Base-by-base conservation (phyloP, 2,329 filamentous ascomycete species). In the Meredithiella fracta region DNA sequence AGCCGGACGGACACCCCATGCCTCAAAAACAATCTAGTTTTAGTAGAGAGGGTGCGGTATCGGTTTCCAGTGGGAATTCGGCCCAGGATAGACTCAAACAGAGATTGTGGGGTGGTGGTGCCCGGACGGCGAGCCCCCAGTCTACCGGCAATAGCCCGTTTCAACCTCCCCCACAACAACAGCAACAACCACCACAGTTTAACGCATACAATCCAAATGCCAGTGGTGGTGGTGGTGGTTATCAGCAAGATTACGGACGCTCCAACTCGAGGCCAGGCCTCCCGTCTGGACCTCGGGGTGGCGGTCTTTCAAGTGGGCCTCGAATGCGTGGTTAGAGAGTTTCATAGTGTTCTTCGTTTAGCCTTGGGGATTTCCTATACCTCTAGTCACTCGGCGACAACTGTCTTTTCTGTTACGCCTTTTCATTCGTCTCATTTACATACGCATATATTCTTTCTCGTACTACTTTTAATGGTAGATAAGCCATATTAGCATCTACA, bases 31-130 rank as follows among this genome's bases (percentile, higher is more conserved):
- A 44, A 11, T 20, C 26, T 17, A 51, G 53, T 26, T 58, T 53
- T 29, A 14, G 50, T 34, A 23, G 53, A 15, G 47, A 58, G 47
- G 51, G 47, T 22, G 40, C 60, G 25, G 59, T 73, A 76, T 44
- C 70, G 83, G 54, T 80, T 84, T 34, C 69, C 88, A 60, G 63
- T 60, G 64, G 58, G 34, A 62, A 69, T 34, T 80, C 82, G 20
- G 88, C 88, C 53, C 86, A 94, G 69, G 86, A 94, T 63, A 75
- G 86, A 62, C 72, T 96, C 62, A 86, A 88, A 65, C 86, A 89
- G 63, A 73, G 86, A 60, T 70, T 95, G 49, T 88, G 88, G 75
- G 80, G 79, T n/a, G 76, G 78, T 29, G 74, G 73, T 3, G 68
- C 77, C 22, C 73, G 76, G 61, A 77, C 77, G 47, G 72, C 72